These are phyloP conservation scores for Pyrus hybrid DNA, from an alignment of 331 rosid species.

Conservation along the genomic window DNA sequence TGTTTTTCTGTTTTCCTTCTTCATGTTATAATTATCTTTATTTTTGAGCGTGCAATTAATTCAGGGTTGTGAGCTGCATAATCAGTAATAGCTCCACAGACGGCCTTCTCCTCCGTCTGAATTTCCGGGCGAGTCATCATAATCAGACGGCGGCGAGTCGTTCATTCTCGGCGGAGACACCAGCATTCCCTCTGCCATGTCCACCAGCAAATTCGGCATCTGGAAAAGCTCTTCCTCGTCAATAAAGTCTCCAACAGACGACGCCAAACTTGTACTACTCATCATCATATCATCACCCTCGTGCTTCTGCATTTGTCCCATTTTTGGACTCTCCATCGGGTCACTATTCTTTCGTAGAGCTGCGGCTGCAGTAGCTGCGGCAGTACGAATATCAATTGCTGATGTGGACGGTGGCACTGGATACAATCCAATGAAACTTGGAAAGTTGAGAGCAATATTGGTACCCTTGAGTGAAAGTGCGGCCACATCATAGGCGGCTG, in stretches of 20 bases:
- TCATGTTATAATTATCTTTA: background rate
- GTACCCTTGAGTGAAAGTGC: slow-evolving; percentile 59
- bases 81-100: slow-evolving; percentile 62
- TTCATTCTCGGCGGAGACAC: slow-evolving; percentile 78
- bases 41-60: background rate
- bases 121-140: slow-evolving; percentile 24
- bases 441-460: slow-evolving; percentile 61
- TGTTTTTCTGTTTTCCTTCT: background rate
- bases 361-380: slow-evolving; percentile 51
- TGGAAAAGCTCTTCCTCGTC: slow-evolving; percentile 82
- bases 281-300: background rate
- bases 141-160: slow-evolving; percentile 29
- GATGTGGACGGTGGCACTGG: slow-evolving; percentile 56
- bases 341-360: background rate
- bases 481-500: slow-evolving; percentile 83
- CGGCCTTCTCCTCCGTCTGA: slow-evolving; percentile 27
- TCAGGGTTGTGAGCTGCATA: background rate
- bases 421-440: slow-evolving; percentile 20
- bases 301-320: background rate
- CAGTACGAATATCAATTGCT: slow-evolving; percentile 54
- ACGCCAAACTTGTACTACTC: background rate
- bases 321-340: background rate
- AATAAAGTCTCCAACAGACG: slow-evolving; percentile 29
- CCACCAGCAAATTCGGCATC: slow-evolving; percentile 69
- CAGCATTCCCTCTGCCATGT: slow-evolving; percentile 95